Percentiles rank a stretch among this genome's conserved stretches.
These are phyloP conservation scores for Neoconidiobolus thromboides DNA, from an alignment of 371 early-diverging fungal genomes.

Conservation along the genomic window DNA sequence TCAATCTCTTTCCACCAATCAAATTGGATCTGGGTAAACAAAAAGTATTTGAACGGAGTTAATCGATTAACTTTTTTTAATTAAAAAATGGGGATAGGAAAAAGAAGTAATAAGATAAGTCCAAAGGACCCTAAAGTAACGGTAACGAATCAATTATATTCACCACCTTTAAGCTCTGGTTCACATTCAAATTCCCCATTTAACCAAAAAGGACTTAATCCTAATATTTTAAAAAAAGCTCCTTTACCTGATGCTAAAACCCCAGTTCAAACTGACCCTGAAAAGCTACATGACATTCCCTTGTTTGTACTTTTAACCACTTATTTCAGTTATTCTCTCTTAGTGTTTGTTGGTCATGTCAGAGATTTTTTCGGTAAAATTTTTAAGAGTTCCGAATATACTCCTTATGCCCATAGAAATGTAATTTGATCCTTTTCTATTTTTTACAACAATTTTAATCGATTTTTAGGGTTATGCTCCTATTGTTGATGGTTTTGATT, in stretches of 20 bases:
- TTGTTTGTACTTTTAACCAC: conserved; percentile 64
- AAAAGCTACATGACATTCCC: conserved; percentile 6
- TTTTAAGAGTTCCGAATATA: conserved; percentile 14
- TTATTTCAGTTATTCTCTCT: conserved; percentile 85
- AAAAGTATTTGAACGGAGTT: too few species aligned
- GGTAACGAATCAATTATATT: not conserved
- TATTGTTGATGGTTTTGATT: conserved; percentile 85
- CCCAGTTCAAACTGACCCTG: conserved; percentile 5
- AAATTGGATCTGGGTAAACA: too few species aligned
- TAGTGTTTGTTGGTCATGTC: conserved; percentile 85
- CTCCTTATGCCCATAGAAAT: not conserved
- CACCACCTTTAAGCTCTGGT: conserved; percentile 2
- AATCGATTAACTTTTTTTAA: too few species aligned
- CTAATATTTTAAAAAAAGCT: conserved; percentile 1
- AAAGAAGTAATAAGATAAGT: too few species aligned
- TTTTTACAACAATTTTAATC: not conserved
- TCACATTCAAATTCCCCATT: conserved; percentile 3
- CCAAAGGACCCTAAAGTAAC: too few species aligned
- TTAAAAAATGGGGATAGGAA: too few species aligned
- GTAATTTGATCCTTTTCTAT: not conserved
- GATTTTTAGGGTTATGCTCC: conserved; percentile 62
- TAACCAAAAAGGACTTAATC: conserved; percentile 4
- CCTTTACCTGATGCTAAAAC: not conserved
- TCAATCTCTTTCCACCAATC: too few species aligned
- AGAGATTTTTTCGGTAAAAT: conserved; percentile 75